Evolutionary conservation across 2,329 filamentous ascomycete genomes (phyloP).

Genomic region (Shiraia sp.): DNA sequence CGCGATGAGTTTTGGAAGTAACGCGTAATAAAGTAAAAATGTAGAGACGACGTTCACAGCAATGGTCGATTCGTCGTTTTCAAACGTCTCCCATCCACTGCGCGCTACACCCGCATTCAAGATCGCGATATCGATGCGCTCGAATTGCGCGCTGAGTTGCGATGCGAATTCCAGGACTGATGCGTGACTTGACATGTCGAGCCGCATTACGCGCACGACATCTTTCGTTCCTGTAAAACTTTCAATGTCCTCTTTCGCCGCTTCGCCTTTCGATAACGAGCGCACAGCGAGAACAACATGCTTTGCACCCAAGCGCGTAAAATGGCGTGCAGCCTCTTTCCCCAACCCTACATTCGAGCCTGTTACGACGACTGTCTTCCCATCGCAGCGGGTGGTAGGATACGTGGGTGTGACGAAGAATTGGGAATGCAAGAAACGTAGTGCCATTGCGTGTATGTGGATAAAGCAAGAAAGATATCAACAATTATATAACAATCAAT

Average conservation of each 20-base stretch:
- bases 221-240: slow-evolving; percentile 27
- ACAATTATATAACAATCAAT: no score
- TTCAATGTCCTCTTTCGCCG: slow-evolving; percentile 48
- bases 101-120: slow-evolving; percentile 46
- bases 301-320: slow-evolving; percentile 45
- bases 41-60: slow-evolving; percentile 48
- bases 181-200: slow-evolving; percentile 49
- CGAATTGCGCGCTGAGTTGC: slow-evolving; percentile 21
- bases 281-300: slow-evolving; percentile 54
- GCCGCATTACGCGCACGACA: slow-evolving; percentile 51
- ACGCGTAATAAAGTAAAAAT: slow-evolving; percentile 37
- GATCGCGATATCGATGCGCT: slow-evolving; percentile 42
- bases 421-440: slow-evolving; percentile 46
- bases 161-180: slow-evolving; percentile 43
- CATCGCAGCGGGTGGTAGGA: slow-evolving; percentile 30
- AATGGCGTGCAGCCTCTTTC: slow-evolving; percentile 50
- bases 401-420: slow-evolving; percentile 42
- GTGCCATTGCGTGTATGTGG: slow-evolving; percentile 4
- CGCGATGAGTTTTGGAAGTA: slow-evolving; percentile 31
- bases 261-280: slow-evolving; percentile 49
- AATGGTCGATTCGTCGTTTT: slow-evolving; percentile 39
- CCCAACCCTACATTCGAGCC: slow-evolving; percentile 55
- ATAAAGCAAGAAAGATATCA: no score
- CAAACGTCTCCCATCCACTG: slow-evolving; percentile 24
- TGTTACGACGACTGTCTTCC: slow-evolving; percentile 52